Base-by-base conservation (phyloP, 2,329 filamentous ascomycete genomes). In the Lachnellula arida region DNA sequence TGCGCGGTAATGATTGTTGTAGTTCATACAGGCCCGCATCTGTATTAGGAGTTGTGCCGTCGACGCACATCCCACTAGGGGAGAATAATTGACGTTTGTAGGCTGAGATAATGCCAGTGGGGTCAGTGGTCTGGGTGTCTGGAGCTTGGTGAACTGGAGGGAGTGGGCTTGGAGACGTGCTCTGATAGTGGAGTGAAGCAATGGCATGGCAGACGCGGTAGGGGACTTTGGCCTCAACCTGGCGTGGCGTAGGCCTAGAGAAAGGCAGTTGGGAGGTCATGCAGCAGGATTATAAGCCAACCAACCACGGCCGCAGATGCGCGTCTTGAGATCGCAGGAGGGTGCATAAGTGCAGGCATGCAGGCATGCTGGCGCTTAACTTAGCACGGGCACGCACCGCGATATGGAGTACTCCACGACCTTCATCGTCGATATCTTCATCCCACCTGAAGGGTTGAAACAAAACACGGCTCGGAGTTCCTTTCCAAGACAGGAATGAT, bases 271-370 rank as follows among this genome's bases (percentile, higher is more conserved):
- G 50, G 48, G 28, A 12, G 9, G 28, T 12, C 49, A 43, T 64
- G 62, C 62, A 64, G 57, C 46, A 37, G n/a, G 49, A 50, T 32
- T 44, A 54, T 51, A 49, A 58, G 54, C 57, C 59, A 43, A 48
- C 63, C 57, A 67, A 63, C 63, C 58, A 64, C 23, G 39, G 42
- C 48, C 47, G 56, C 58, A 61, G 54, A 53, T 63, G 64, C 64
- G 66, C 65, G 58, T 65, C 64, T 66, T 59, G 61, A 57, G 59
- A 57, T 65, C 57, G 53, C 46, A 37, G 58, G 23, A 39, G 48
- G 60, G 54, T 62, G 61, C 63, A 64, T 60, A 59, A 55, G 54
- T 50, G 19, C 19, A 19, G 19, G 19, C 19, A 19, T 23, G 53
- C 54, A 51, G 43, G 50, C 42, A 53, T 53, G 37, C 39, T 55